phyloP scores from a whole-genome alignment of 306 rosid species.

The Cucurbita ficifolia region DNA sequence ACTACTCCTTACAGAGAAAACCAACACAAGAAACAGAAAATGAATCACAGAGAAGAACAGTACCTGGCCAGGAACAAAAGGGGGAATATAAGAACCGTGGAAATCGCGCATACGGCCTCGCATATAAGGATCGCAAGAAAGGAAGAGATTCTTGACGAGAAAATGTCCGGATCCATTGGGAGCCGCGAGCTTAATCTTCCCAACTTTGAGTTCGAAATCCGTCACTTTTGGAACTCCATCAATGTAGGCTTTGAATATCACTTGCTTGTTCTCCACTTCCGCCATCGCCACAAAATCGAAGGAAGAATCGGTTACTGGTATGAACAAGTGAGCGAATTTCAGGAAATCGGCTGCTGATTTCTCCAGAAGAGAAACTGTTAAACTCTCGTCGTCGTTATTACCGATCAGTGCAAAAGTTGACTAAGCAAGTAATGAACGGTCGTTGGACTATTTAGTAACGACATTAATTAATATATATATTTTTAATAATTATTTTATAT shows the following conservation, averaged over 20 bases:
- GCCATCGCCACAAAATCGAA: not conserved
- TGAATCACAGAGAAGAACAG: not conserved
- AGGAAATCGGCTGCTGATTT: not conserved
- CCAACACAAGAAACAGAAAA: not conserved
- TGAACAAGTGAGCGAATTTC: not conserved
- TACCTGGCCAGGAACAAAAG: slow-evolving; percentile 37
- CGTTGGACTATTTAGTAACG: not conserved
- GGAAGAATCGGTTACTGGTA: not conserved
- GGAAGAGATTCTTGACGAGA: slow-evolving; percentile 36
- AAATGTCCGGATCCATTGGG: slow-evolving; percentile 21
- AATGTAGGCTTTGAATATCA: slow-evolving; percentile 23
- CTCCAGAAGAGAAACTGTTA: not conserved
- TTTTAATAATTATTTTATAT: too few relatives aligned
- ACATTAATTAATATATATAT: not conserved
- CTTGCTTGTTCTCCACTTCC: slow-evolving; percentile 31
- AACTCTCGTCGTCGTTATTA: not conserved
- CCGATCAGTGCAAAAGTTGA: not conserved
- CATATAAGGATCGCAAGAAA: slow-evolving; percentile 44
- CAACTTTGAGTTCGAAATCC: slow-evolving; percentile 23
- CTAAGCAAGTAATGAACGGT: not conserved
- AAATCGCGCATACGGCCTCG: slow-evolving; percentile 44
- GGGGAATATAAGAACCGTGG: slow-evolving; percentile 24
- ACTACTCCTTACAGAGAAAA: not conserved
- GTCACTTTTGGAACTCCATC: slow-evolving; percentile 24
- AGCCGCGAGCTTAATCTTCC: slow-evolving; percentile 18